Evolutionary conservation across 805 yeast genomes (phyloP).

Genomic region (Cyberlindnera xylosilytica): DNA sequence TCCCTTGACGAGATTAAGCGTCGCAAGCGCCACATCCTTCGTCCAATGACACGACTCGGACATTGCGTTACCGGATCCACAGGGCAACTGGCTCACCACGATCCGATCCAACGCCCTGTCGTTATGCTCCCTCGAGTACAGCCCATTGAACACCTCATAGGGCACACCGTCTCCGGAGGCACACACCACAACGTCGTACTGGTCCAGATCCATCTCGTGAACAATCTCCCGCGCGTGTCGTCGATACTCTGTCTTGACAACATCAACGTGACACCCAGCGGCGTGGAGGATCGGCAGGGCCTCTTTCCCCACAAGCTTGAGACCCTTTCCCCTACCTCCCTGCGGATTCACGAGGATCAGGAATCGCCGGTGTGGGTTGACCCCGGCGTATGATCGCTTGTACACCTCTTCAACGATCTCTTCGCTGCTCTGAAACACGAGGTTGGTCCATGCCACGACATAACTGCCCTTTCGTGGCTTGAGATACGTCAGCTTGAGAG

Average conservation of each 20-base stretch:
- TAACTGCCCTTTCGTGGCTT: not conserved
- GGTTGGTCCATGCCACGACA: too few species aligned
- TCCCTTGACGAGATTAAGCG: constrained; percentile 73
- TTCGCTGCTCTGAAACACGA: too few species aligned
- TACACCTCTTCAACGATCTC: constrained; percentile 29
- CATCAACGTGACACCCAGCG: constrained; percentile 55
- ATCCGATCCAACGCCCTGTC: constrained; percentile 60
- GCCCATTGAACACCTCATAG: constrained; percentile 89
- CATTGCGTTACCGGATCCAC: constrained; percentile 97
- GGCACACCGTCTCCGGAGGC: constrained; percentile 98
- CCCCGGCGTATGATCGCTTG: constrained; percentile 35
- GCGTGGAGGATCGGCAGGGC: constrained; percentile 72
- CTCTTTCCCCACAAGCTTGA: constrained; percentile 43
- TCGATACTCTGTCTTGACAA: constrained; percentile 57
- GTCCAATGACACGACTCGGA: constrained; percentile 78
- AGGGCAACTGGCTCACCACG: constrained; percentile 82
- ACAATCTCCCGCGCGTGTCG: constrained; percentile 79
- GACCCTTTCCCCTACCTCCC: constrained; percentile 85
- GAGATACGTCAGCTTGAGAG: too few species aligned
- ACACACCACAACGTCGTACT: constrained; percentile 79
- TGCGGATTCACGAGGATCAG: constrained; percentile 81
- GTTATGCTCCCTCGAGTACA: constrained; percentile 65
- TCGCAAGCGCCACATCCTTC: constrained; percentile 60
- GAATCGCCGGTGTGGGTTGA: constrained; percentile 42
- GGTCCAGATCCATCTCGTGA: constrained; percentile 43